phyloP scores from a whole-genome alignment of 306 rosid genomes.

The Vigna mungo region DNA sequence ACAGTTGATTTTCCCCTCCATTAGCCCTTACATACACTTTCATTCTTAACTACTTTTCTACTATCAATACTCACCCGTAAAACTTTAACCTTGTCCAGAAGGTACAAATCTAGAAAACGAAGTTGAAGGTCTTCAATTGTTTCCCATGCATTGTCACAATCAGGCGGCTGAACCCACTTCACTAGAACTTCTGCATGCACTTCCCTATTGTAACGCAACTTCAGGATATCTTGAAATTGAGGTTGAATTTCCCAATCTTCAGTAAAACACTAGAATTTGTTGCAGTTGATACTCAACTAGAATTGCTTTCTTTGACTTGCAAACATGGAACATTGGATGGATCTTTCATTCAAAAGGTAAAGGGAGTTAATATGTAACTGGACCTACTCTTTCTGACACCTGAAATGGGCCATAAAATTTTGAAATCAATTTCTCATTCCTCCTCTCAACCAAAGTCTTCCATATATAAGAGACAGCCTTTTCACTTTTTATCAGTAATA shows the following conservation, averaged over 20 bases:
- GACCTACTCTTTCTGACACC: neutral
- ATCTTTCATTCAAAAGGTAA: neutral
- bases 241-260: too few relatives aligned
- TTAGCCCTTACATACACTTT: too few relatives aligned
- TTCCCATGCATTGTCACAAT: too few relatives aligned
- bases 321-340: neutral
- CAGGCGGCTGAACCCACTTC: too few relatives aligned
- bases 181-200: too few relatives aligned
- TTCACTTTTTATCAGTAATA: too few relatives aligned
- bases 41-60: neutral
- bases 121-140: too few relatives aligned
- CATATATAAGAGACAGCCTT: neutral
- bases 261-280: neutral
- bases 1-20: neutral
- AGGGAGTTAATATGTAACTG: neutral
- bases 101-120: too few relatives aligned
- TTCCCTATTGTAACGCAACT: too few relatives aligned
- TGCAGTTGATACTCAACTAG: neutral
- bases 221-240: too few relatives aligned
- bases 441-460: neutral
- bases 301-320: neutral
- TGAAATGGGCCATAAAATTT: neutral
- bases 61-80: too few relatives aligned
- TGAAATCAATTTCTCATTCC: neutral
- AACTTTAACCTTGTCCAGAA: too few relatives aligned